phyloP scores from a whole-genome alignment of 2,329 filamentous ascomycete species.

The Aureobasidium sp. region DNA sequence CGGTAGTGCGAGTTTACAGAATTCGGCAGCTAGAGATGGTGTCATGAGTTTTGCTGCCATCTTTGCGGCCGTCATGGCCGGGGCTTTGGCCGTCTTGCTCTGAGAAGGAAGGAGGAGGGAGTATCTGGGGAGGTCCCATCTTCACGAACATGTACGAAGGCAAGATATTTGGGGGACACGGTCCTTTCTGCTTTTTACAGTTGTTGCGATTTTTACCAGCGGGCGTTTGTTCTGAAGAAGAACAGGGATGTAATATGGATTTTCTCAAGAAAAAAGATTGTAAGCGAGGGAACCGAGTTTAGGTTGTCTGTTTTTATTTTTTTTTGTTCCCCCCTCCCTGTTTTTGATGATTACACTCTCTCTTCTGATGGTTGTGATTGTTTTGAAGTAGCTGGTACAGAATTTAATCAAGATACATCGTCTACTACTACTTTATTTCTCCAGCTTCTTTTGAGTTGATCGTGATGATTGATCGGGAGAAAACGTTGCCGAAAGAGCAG shows the following conservation, averaged over 20 bases:
- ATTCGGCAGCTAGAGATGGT: not conserved
- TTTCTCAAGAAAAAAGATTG: constrained; percentile 1
- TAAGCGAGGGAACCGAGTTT: too few species aligned
- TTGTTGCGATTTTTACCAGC: not conserved
- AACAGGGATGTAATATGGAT: not conserved
- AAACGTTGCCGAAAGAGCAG: too few species aligned
- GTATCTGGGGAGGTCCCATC: not conserved
- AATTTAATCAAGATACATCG: too few species aligned
- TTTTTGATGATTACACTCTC: too few species aligned
- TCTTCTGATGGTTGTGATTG: too few species aligned
- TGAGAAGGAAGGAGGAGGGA: not conserved
- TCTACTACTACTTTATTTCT: too few species aligned
- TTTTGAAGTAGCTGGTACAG: too few species aligned
- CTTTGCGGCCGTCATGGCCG: not conserved
- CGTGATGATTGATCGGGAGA: too few species aligned
- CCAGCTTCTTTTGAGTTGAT: too few species aligned
- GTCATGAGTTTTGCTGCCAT: not conserved
- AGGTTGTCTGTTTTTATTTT: too few species aligned
- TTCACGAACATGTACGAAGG: not conserved
- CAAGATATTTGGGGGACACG: too few species aligned
- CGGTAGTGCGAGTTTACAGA: constrained; percentile 4
- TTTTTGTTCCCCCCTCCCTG: too few species aligned
- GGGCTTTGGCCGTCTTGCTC: not conserved
- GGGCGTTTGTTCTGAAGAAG: not conserved
- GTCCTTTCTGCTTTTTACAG: not conserved